Evolutionary conservation across 495 filamentous ascomycete genomes (phyloP), one percentile per base, ranked within the genome.

Genomic region (Penicillium cataractarum): DNA sequence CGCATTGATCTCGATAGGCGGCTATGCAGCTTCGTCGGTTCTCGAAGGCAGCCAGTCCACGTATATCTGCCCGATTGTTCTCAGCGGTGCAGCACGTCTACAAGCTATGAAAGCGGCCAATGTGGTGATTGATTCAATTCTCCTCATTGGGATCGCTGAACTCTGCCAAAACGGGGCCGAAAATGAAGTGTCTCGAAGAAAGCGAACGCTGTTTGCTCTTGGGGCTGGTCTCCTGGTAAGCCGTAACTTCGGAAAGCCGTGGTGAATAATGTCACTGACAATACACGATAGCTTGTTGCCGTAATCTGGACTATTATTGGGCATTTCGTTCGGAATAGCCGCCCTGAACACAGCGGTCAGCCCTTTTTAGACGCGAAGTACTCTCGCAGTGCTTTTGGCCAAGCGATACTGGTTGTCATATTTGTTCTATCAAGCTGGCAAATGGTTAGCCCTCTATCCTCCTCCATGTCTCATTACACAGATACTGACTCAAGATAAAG

Each of bases 11-110:
- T 65, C 69, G 21, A 33, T 70, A 13, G 73, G 72, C 19, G 77
- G 77, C 0, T 60, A 67, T 29, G 42, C 75, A 32, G 65, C 69
- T 33, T 61, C 69, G 10, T 70, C 67, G 1, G 70, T 77, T 6
- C 56, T 65, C 0, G 58, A 60, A 26, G 76, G 73, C 26, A 68
- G 64, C 21, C 71, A 69, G 19, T 83, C 82, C 15, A 82, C 77
- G 1, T 82, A 80, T 58, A 80, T 84, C 29, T 84, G 82, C 62
- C 74, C 80, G 21, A 67, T 75, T 8, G 61, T 70, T 13, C 70
- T 71, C 17, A 57, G 69, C 15, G 69, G 66, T 21, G 63, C 66
- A 42, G 54, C 64, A 15, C 63, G 61, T 12, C 52, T 79, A 17
- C 76, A 63, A 10, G 52, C 61, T 3, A 49, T 77, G 22, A 73